Percentiles rank a stretch among this genome's conserved stretches.
phyloP scores from a whole-genome alignment of 2,329 filamentous ascomycete genomes.

The Trichophyton benhamiae region DNA sequence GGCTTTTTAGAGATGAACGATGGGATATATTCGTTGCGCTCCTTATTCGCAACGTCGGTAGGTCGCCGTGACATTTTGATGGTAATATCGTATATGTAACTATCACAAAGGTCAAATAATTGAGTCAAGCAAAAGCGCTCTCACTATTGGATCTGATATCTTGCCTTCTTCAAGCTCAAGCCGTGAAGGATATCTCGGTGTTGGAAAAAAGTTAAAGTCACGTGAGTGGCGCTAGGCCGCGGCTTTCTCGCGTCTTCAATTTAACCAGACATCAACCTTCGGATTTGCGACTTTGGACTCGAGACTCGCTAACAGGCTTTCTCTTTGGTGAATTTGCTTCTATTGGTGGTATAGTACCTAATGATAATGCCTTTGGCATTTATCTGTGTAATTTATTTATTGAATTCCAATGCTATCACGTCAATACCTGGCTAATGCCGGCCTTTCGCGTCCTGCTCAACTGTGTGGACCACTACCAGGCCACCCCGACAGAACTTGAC shows the following conservation, averaged over 20 bases:
- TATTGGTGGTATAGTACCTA: not conserved
- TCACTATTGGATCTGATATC: not conserved
- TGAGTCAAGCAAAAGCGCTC: not conserved
- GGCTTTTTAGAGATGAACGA: slow-evolving; percentile 96
- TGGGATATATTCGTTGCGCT: slow-evolving; percentile 97
- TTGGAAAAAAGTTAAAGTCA: not conserved
- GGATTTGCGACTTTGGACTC: not conserved
- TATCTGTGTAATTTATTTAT: not conserved
- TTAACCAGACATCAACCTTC: not conserved
- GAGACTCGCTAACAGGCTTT: not conserved
- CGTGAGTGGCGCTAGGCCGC: not conserved
- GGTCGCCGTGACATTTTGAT: slow-evolving; percentile 38
- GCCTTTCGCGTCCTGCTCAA: slow-evolving; percentile 84
- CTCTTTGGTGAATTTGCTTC: not conserved
- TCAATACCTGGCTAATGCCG: slow-evolving; percentile 42
- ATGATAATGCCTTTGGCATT: not conserved
- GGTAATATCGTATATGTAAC: not conserved
- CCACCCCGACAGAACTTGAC: slow-evolving; percentile 64
- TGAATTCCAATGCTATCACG: not conserved
- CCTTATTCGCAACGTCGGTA: slow-evolving; percentile 50
- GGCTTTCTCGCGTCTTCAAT: not conserved
- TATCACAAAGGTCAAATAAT: not conserved
- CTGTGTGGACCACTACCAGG: slow-evolving; percentile 91
- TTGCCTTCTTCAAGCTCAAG: not conserved
- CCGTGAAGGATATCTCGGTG: not conserved